Conservation (phyloP, 2,329 filamentous ascomycete species). For the Verticillium tricorpus region DNA sequence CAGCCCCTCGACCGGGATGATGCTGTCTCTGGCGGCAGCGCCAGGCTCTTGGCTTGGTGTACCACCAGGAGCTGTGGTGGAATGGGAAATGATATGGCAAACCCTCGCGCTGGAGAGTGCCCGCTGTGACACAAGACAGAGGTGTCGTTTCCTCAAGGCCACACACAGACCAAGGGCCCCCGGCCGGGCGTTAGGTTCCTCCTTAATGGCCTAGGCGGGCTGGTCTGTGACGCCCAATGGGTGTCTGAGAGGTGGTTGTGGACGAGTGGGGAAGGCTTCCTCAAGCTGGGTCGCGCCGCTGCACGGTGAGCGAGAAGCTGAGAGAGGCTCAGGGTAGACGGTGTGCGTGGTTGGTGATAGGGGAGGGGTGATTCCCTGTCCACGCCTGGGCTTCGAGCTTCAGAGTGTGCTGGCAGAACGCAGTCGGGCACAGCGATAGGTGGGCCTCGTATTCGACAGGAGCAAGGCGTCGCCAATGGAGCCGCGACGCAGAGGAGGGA, state of each 20-base stretch:
- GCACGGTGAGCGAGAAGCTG: slow-evolving; percentile 13
- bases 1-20: slow-evolving; percentile 20
- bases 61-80: slow-evolving; percentile 7
- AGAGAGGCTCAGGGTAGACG: slow-evolving; percentile 2
- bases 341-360: neutral
- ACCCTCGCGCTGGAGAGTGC: slow-evolving; percentile 6
- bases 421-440: slow-evolving; percentile 3
- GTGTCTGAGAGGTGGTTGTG: neutral
- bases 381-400: neutral
- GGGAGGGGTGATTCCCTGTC: neutral
- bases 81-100: slow-evolving; percentile 7
- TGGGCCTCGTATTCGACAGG: slow-evolving; percentile 27
- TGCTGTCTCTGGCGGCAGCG: slow-evolving; percentile 6
- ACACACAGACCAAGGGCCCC: slow-evolving; percentile 6
- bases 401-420: neutral
- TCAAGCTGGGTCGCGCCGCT: neutral
- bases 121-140: slow-evolving; percentile 9
- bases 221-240: neutral
- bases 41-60: slow-evolving; percentile 3
- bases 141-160: slow-evolving; percentile 3
- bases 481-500: slow-evolving; percentile 21
- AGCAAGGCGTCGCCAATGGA: slow-evolving; percentile 25
- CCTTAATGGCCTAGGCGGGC: neutral
- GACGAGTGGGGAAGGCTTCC: neutral
- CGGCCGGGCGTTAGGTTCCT: slow-evolving; percentile 2